phyloP scores from a whole-genome alignment of 2,329 filamentous ascomycete species.

The Neopestalotiopsis clavispora region DNA sequence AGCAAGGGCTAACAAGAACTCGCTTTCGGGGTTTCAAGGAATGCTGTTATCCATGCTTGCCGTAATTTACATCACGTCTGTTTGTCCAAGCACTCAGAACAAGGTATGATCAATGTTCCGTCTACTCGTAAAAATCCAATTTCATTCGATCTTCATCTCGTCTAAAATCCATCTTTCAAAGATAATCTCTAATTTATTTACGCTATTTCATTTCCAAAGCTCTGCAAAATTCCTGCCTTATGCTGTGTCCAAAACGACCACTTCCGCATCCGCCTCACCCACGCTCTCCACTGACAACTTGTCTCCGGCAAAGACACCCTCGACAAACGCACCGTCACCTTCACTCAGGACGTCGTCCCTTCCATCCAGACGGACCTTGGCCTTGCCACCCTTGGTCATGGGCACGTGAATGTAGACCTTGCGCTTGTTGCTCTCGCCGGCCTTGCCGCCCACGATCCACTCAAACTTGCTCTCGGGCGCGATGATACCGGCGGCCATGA shows the following conservation, averaged over 20 bases:
- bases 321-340: constrained; percentile 82
- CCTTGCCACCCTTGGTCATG: constrained; percentile 77
- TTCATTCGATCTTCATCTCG: background rate
- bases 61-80: no score
- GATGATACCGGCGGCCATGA: constrained; percentile 81
- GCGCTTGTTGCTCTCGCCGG: constrained; percentile 56
- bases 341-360: constrained; percentile 72
- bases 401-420: constrained; percentile 84
- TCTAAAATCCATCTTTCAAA: background rate
- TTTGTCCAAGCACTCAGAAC: no score
- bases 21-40: no score
- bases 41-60: no score
- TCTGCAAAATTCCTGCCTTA: constrained; percentile 31
- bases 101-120: no score
- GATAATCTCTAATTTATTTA: background rate
- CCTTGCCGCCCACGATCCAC: constrained; percentile 72
- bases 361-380: constrained; percentile 72
- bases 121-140: no score
- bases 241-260: constrained; percentile 70
- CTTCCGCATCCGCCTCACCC: constrained; percentile 71
- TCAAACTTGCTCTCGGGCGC: constrained; percentile 67
- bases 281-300: constrained; percentile 69
- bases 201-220: background rate
- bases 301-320: constrained; percentile 67
- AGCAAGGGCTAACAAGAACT: no score